A percentile compares a stretch with the other conserved stretches of the same genome.
Evolutionary conservation across 73 alveolate genomes (phyloP).

Genomic region (Strombidium stylifer): DNA sequence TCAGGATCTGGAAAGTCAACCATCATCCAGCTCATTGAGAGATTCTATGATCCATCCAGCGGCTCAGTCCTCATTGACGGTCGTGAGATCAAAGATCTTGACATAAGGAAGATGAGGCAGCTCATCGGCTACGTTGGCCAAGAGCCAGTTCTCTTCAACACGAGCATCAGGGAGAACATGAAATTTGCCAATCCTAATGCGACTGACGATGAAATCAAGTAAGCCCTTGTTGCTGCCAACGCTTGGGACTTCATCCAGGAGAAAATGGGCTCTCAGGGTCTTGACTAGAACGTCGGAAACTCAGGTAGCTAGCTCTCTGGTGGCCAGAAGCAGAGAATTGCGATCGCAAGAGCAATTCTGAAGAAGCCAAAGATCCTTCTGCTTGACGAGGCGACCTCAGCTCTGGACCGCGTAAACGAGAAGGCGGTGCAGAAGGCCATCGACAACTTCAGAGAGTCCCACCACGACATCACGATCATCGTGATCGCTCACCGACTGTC

Average conservation of each 20-base stretch:
- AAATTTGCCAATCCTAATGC: constrained; percentile 20
- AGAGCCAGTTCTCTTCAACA: constrained; percentile 32
- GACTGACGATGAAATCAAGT: constrained; percentile 5
- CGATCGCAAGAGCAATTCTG: constrained; percentile 36
- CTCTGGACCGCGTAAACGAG: constrained; percentile 27
- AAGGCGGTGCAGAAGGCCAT: constrained; percentile 24
- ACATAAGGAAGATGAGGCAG: constrained; percentile 16
- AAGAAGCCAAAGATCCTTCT: constrained; percentile 31
- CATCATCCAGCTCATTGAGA: constrained; percentile 34
- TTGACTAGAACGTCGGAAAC: too few species aligned
- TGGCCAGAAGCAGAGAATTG: constrained; percentile 42
- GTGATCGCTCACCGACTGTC: constrained; percentile 79
- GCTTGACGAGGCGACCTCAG: constrained; percentile 33
- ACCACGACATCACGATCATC: constrained; percentile 54
- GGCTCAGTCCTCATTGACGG: constrained; percentile 37
- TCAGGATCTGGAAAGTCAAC: constrained; percentile 54
- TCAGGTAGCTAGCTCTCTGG: constrained; percentile 44
- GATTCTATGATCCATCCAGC: constrained; percentile 38
- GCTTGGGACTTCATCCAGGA: constrained; percentile 11
- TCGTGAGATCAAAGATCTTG: constrained; percentile 1
- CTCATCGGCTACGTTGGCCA: constrained; percentile 35
- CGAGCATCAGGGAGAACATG: constrained; percentile 12
- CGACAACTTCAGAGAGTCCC: too few species aligned
- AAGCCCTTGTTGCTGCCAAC: too few species aligned
- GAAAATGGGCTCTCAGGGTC: too few species aligned